These are phyloP conservation scores for Septoria petroselini DNA, from an alignment of 2,329 filamentous ascomycete species.

Conservation along the genomic window DNA sequence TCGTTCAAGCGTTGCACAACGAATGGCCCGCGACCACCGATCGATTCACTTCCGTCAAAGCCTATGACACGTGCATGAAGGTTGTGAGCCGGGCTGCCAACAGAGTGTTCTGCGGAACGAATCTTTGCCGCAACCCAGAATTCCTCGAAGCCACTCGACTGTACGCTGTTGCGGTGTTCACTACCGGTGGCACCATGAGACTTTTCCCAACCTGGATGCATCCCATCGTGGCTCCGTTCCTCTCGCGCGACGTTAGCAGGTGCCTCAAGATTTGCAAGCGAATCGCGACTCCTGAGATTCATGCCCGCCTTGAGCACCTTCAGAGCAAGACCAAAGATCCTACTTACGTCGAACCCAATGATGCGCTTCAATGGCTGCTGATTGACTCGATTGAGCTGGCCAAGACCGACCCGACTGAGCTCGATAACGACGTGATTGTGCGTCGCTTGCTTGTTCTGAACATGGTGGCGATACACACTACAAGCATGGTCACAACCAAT, in stretches of 20 bases:
- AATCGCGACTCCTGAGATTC: constrained; percentile 21
- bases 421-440: constrained; percentile 21
- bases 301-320: constrained; percentile 15
- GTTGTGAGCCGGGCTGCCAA: constrained; percentile 28
- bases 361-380: constrained; percentile 29
- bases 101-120: constrained; percentile 26
- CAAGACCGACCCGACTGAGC: constrained; percentile 16
- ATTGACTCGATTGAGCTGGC: constrained; percentile 21
- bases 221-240: constrained; percentile 19
- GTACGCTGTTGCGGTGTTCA: constrained; percentile 25
- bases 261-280: constrained; percentile 18
- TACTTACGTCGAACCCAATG: constrained; percentile 17
- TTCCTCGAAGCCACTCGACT: constrained; percentile 25
- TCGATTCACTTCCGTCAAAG: constrained; percentile 19
- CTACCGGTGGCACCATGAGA: constrained; percentile 20
- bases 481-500: constrained; percentile 28
- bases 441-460: constrained; percentile 27
- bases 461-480: constrained; percentile 33
- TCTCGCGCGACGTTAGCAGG: constrained; percentile 14
- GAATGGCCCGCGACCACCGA: constrained; percentile 17
- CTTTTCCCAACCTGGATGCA: constrained; percentile 21
- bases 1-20: constrained; percentile 18
- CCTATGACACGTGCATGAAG: constrained; percentile 24
- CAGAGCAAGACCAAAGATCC: constrained; percentile 9
- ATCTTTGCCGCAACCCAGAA: constrained; percentile 22